Evolutionary conservation across 1,139 yeast genomes (phyloP), one percentile per base, ranked within the genome.

Genomic region (Magnusiomyces ingens): DNA sequence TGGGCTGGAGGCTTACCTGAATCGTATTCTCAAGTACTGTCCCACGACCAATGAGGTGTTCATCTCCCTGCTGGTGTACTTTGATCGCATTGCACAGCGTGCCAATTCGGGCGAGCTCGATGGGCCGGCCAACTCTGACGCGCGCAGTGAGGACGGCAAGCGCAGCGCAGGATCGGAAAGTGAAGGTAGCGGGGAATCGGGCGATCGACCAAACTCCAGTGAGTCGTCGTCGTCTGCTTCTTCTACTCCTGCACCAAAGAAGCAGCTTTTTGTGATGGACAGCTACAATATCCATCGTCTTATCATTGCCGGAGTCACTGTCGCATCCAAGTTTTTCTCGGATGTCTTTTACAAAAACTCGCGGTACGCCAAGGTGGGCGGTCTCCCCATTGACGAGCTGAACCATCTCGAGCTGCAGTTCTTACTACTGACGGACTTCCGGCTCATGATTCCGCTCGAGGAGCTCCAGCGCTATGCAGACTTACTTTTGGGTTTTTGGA

Each of bases 21-120:
- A 90, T 43, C 81, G 99, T 64, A 94, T 93, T 35, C 79, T 93
- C 66, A 93, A 91, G 69, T 94, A 93, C 70, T 93, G 99, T 69
- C 99, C 99, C 0, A 94, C 94, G 19, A 91, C 99, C 1, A 93
- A 93, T 70, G 99, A 94, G 67, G 98, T 94, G 35, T 93, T 91
- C 68, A 74, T 93, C 51, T 84, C 96, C 38, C 72, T 94, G 52
- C 74, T 93, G 61, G 98, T 94, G 26, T 94, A 93, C 69, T 90
- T 93, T 71, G 99, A 93, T 70, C 75, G 99, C 59, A 89, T 93
- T 53, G 95, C 96, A 17, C 88, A 87, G 66, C 79, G 88, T 59
- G 96, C 96, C 54, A 87, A 86, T 65, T 80, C 75, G 41, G 75
- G 74, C 12, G 75, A 71, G 17, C 61, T 65, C 48, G 37, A 22